Evolutionary conservation across 2,329 filamentous ascomycete species (phyloP).

Genomic region (Apiospora rasikravindrae): DNA sequence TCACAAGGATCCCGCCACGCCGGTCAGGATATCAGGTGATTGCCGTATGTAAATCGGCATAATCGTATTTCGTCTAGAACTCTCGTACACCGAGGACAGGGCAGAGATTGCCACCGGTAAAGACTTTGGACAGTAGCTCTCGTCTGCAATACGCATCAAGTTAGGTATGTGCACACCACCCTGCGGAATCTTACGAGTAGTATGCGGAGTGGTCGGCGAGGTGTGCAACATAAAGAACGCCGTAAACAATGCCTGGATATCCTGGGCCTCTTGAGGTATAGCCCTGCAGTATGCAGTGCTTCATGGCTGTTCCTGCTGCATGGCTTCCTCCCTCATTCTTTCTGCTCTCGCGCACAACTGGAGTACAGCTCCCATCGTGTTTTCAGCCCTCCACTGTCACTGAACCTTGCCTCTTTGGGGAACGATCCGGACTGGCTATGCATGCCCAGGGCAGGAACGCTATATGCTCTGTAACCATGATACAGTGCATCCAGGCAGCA

Average conservation of each 20-base stretch:
- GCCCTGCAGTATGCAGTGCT: background rate
- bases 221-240: background rate
- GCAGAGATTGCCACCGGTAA: background rate
- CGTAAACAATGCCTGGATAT: background rate
- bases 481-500: background rate
- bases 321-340: background rate
- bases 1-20: background rate
- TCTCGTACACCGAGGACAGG: background rate
- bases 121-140: background rate
- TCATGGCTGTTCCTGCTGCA: background rate
- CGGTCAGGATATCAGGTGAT: background rate
- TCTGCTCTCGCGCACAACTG: background rate
- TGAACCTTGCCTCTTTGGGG: background rate
- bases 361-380: background rate
- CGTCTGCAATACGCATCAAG: background rate
- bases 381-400: background rate
- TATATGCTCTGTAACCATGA: background rate
- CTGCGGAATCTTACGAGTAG: background rate
- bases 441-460: background rate
- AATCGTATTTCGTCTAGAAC: background rate
- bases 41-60: background rate
- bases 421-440: background rate
- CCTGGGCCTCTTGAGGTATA: background rate
- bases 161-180: background rate
- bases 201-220: constrained; percentile 13